Base-by-base conservation (phyloP, 75 land plant species). In the Azolla pinnata region DNA sequence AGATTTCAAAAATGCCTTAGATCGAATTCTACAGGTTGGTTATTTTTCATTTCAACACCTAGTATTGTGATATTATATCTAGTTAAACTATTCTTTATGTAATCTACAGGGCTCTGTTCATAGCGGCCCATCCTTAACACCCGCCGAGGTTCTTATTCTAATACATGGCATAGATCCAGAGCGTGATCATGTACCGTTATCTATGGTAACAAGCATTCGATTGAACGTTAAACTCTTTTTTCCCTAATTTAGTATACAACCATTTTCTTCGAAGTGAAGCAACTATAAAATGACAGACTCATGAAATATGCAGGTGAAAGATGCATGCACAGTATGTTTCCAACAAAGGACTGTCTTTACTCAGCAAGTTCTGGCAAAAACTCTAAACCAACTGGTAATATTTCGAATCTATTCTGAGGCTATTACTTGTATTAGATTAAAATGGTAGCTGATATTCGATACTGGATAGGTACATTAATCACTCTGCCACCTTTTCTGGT, bases 101-200 rank as follows among this genome's bases (percentile, higher is more conserved):
- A 46, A 46, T 29, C 25, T 69, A 54, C 79, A 93, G 98, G 98
- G 98, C 48, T 89, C 98, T 16, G 96, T 90, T 61, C 96, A 89
- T 60, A 81, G 79, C 12, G 96, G 98, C 71, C 98, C 98, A 58
- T 96, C 98, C 47, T 81, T 93, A 50, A 93, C 98, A 60, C 98
- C 98, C 29, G 81, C 72, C 23, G 98, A 95, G 68, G 99, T 90
- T 17, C 69, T 95, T 61, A 77, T 90, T 62, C 97, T 97, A 33
- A 79, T 95, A 33, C 99, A 95, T 70, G 83, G 77, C 34, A 83
- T 90, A 33, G 66, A 62, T 64, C 97, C 90, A 42, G 87, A 95
- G 29, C 89, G 78, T 61, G 99, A 90, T 66, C 75, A 85, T 26
- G 64, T 90, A 53, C 71, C 91, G 57, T 73, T 95, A 4, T 90